Conservation (phyloP, 768 basidiomycete species). For the Tricholoma matsutake region DNA sequence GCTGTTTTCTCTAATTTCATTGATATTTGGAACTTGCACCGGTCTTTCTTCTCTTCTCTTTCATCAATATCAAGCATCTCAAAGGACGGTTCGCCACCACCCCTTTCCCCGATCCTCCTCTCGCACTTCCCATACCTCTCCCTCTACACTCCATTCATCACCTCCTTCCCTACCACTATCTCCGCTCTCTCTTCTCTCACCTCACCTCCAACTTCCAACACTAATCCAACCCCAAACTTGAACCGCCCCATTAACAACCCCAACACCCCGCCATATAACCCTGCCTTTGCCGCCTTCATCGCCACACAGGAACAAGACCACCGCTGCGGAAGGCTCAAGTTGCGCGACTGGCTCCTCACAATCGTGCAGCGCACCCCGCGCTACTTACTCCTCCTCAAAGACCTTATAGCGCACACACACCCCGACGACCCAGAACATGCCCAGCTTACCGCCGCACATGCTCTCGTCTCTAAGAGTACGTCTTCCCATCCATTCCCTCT, state of each 20-base stretch:
- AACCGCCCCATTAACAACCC: slow-evolving; percentile 14
- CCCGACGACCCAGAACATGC: slow-evolving; percentile 64
- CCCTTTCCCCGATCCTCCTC: slow-evolving; percentile 59
- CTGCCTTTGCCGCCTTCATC: slow-evolving; percentile 62
- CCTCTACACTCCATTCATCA: slow-evolving; percentile 82
- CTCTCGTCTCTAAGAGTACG: slow-evolving; percentile 74
- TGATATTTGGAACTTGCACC: slow-evolving; percentile 89
- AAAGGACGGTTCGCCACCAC: slow-evolving; percentile 30
- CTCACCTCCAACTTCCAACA: slow-evolving; percentile 27
- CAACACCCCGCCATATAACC: slow-evolving; percentile 35
- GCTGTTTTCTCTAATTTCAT: slow-evolving; percentile 85
- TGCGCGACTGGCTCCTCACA: slow-evolving; percentile 83
- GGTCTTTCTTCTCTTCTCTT: slow-evolving; percentile 65
- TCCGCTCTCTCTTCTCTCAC: slow-evolving; percentile 55
- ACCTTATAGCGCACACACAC: slow-evolving; percentile 68
- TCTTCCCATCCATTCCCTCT: slow-evolving; percentile 2
- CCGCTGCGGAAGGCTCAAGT: slow-evolving; percentile 67
- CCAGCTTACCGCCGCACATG: slow-evolving; percentile 56
- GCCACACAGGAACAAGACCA: slow-evolving; percentile 63
- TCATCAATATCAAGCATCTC: slow-evolving; percentile 16
- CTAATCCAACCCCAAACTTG: slow-evolving; percentile 27
- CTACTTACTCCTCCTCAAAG: slow-evolving; percentile 80
- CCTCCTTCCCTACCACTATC: slow-evolving; percentile 68
- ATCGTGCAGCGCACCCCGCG: slow-evolving; percentile 87
- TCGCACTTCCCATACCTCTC: slow-evolving; percentile 88